phyloP scores from a whole-genome alignment of 352 stramenopile genomes.

The Globisporangium solare region DNA sequence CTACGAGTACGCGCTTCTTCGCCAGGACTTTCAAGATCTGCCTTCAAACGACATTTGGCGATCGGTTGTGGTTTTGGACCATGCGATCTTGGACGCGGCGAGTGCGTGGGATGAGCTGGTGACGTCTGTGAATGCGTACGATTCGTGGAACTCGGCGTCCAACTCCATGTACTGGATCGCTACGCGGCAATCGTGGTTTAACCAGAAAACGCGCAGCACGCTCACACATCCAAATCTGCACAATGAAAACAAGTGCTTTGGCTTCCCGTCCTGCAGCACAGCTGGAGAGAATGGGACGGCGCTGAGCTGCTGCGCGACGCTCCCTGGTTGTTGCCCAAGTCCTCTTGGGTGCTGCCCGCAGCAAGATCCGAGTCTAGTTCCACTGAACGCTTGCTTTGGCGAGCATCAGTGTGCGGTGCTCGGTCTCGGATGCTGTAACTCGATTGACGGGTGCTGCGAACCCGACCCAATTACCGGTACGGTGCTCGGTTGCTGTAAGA shows the following conservation, averaged over 20 bases:
- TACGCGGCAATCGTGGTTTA: slow-evolving; percentile 65
- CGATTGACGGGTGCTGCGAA: slow-evolving; percentile 63
- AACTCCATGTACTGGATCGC: slow-evolving; percentile 77
- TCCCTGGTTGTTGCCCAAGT: slow-evolving; percentile 72
- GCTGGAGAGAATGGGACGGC: slow-evolving; percentile 58
- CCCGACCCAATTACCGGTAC: slow-evolving; percentile 36
- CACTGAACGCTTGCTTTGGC: slow-evolving; percentile 55
- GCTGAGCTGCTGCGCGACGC: slow-evolving; percentile 54
- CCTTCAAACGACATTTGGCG: slow-evolving; percentile 59
- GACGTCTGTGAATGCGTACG: slow-evolving; percentile 39
- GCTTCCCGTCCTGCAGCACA: slow-evolving; percentile 42
- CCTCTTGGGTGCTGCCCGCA: slow-evolving; percentile 56
- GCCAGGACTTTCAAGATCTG: slow-evolving; percentile 35
- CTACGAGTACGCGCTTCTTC: slow-evolving; percentile 49
- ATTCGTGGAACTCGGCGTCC: slow-evolving; percentile 71
- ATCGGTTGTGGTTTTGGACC: slow-evolving; percentile 64
- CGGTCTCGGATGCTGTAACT: slow-evolving; percentile 63
- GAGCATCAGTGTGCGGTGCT: slow-evolving; percentile 58
- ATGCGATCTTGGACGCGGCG: slow-evolving; percentile 58
- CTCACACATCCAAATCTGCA: slow-evolving; percentile 27
- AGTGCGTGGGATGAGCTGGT: slow-evolving; percentile 63
- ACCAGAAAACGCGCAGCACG: slow-evolving; percentile 29
- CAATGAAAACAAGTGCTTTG: slow-evolving; percentile 59
- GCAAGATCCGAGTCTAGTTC: slow-evolving; percentile 30
- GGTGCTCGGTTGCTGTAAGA: slow-evolving; percentile 65